Conservation (phyloP, 331 rosid genomes). For the Malus hybrid region DNA sequence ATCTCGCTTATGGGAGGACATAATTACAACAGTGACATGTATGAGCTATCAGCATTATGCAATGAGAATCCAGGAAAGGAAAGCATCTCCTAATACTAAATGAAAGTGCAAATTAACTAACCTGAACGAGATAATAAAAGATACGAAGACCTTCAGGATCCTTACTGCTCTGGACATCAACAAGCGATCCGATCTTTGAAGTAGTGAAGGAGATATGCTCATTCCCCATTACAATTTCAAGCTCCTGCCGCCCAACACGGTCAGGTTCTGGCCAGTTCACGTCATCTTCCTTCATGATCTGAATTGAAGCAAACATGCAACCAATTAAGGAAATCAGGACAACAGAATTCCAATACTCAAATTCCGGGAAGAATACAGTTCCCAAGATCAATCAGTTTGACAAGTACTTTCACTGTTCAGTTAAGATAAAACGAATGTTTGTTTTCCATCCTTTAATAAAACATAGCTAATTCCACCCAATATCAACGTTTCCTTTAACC, state of each 20-base stretch:
- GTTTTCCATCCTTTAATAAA: neutral
- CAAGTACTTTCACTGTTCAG: neutral
- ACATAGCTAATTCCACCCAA: neutral
- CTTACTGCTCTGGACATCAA: conserved; percentile 91
- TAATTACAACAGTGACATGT: neutral
- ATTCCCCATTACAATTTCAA: conserved; percentile 96
- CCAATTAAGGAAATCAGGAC: neutral
- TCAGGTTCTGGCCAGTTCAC: conserved; percentile 98
- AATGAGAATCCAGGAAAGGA: neutral
- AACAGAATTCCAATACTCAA: neutral
- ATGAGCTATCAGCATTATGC: neutral
- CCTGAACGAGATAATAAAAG: conserved; percentile 98
- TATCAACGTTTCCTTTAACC: neutral
- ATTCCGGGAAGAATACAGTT: neutral
- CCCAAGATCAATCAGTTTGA: neutral
- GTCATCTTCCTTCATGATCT: conserved; percentile 98
- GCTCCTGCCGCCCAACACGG: conserved; percentile 91
- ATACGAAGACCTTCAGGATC: conserved; percentile 99
- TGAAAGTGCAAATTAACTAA: conserved; percentile 12
- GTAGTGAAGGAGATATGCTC: conserved; percentile 97
- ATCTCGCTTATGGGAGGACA: neutral
- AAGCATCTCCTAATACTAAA: neutral
- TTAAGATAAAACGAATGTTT: neutral
- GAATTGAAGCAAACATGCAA: neutral
- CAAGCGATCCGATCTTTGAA: conserved; percentile 92